A percentile compares a stretch with the other conserved stretches of the same genome.
Conservation (phyloP, 805 yeast species). For the Starmerella stellata region DNA sequence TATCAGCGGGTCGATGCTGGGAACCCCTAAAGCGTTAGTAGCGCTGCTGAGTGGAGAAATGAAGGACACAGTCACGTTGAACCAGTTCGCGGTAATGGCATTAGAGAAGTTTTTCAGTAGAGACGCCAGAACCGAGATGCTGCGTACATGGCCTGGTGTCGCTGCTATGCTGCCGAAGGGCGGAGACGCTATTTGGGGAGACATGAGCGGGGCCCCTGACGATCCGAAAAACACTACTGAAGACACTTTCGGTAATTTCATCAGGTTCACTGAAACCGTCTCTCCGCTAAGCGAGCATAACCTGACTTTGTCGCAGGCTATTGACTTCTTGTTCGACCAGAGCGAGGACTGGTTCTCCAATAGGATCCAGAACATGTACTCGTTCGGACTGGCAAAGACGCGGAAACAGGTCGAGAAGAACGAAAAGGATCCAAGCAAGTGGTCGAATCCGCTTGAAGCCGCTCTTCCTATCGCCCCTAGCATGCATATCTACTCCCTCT, state of each 20-base stretch:
- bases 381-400: conserved; percentile 55
- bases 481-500: conserved; percentile 71
- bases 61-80: conserved; percentile 91
- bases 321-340: conserved; percentile 43
- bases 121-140: conserved; percentile 69
- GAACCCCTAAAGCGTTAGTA: conserved; percentile 86
- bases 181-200: conserved; percentile 81
- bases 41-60: conserved; percentile 93
- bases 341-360: conserved; percentile 63
- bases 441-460: conserved; percentile 92
- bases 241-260: conserved; percentile 55
- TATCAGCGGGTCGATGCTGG: conserved; percentile 75
- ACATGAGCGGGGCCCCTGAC: conserved; percentile 46
- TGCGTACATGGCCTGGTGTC: conserved; percentile 80
- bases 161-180: conserved; percentile 96
- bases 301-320: conserved; percentile 47
- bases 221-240: conserved; percentile 18
- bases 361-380: conserved; percentile 51
- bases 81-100: conserved; percentile 83
- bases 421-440: conserved; percentile 53
- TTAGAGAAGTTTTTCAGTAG: conserved; percentile 84
- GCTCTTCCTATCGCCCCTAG: conserved; percentile 87
- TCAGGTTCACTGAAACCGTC: conserved; percentile 37
- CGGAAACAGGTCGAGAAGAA: conserved; percentile 42
- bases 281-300: conserved; percentile 33